Evolutionary conservation across 257 asterid genomes (phyloP).

Genomic region (Ligustrum vulgare): DNA sequence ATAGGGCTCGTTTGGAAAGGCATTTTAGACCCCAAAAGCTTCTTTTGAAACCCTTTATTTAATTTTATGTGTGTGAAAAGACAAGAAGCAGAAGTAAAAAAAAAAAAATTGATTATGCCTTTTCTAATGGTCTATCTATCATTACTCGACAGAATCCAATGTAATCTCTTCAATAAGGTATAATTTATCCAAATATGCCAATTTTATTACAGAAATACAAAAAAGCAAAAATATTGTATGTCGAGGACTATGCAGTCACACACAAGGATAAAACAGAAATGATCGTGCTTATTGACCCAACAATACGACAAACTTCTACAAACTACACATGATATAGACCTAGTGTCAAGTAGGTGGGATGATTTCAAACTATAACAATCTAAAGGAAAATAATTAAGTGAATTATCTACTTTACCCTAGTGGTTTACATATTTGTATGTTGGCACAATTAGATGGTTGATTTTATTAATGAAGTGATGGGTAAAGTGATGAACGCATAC

Average conservation of each 20-base stretch:
- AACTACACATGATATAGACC: neutral
- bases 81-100: too few species aligned
- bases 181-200: neutral
- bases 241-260: neutral
- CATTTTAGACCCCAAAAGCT: too few species aligned
- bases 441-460: too few species aligned
- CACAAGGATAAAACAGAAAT: neutral
- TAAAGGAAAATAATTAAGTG: too few species aligned
- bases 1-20: neutral
- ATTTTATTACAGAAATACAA: slow-evolving; percentile 31
- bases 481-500: too few species aligned
- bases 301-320: neutral
- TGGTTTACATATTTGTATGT: too few species aligned
- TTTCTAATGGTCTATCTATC: neutral
- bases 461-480: too few species aligned
- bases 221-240: neutral
- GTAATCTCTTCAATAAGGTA: neutral
- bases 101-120: neutral
- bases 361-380: too few species aligned
- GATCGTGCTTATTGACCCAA: neutral
- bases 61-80: too few species aligned
- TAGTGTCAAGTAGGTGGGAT: neutral
- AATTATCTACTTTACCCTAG: too few species aligned
- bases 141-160: slow-evolving; percentile 15
- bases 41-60: too few species aligned